These are phyloP conservation scores for Plectosphaerella cucumerina DNA, from an alignment of 2,329 filamentous ascomycete genomes.

Conservation along the genomic window DNA sequence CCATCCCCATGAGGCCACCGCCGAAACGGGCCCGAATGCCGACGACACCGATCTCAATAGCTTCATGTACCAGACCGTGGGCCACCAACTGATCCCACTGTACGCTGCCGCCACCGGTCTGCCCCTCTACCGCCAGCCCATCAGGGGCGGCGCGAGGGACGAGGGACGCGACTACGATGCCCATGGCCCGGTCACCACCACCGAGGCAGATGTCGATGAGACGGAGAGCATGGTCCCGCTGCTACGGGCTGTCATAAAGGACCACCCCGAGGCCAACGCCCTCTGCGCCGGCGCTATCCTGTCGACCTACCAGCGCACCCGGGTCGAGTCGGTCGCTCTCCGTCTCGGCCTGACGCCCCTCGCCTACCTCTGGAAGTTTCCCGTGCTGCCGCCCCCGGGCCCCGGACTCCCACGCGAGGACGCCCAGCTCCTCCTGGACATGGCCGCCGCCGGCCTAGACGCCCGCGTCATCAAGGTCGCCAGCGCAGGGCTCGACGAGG, in stretches of 20 bases:
- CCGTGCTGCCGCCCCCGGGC: conserved; percentile 55
- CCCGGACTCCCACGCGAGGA: conserved; percentile 26
- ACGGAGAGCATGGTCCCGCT: conserved; percentile 83
- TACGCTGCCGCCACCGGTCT: conserved; percentile 76
- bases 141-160: conserved; percentile 67
- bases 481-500: conserved; percentile 79
- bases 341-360: conserved; percentile 79
- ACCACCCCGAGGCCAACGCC: conserved; percentile 79
- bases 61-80: conserved; percentile 99
- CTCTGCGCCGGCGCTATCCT: conserved; percentile 88
- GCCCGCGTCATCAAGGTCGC: conserved; percentile 95
- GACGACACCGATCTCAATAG: conserved; percentile 68
- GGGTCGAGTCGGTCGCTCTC: conserved; percentile 88
- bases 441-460: conserved; percentile 73
- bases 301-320: conserved; percentile 91
- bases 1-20: not conserved
- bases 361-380: conserved; percentile 91
- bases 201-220: conserved; percentile 56
- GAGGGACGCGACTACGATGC: conserved; percentile 65
- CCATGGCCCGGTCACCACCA: conserved; percentile 11
- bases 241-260: conserved; percentile 59
- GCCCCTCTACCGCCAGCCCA: conserved; percentile 78
- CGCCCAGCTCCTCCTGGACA: conserved; percentile 69
- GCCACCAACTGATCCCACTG: conserved; percentile 79
- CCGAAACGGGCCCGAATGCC: not conserved